Evolutionary conservation across 768 basidiomycete species (phyloP).

Genomic region (Lepiota brunneoincarnata): DNA sequence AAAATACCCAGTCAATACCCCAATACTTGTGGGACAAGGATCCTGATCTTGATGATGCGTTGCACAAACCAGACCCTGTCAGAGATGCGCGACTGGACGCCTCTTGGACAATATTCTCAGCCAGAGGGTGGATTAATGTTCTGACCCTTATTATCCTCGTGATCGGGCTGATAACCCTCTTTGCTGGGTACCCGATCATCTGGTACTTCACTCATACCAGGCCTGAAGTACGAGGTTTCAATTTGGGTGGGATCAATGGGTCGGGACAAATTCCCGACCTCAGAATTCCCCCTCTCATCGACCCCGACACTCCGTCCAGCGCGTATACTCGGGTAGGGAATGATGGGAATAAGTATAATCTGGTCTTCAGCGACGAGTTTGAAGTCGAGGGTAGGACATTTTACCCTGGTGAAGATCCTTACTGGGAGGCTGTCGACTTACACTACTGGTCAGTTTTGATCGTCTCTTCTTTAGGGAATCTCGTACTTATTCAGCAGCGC

Average conservation of each 20-base stretch:
- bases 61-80: slow-evolving; percentile 86
- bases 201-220: slow-evolving; percentile 38
- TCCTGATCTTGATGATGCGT: slow-evolving; percentile 83
- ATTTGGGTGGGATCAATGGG: slow-evolving; percentile 81
- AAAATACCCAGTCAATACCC: slow-evolving; percentile 57
- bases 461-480: background rate
- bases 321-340: slow-evolving; percentile 56
- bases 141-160: slow-evolving; percentile 67
- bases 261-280: slow-evolving; percentile 82
- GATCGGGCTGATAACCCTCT: slow-evolving; percentile 67
- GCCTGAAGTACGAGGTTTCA: slow-evolving; percentile 49
- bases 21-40: slow-evolving; percentile 81
- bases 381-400: slow-evolving; percentile 51
- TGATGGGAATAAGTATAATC: slow-evolving; percentile 73
- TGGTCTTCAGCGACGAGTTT: slow-evolving; percentile 85
- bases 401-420: slow-evolving; percentile 76
- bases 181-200: slow-evolving; percentile 88
- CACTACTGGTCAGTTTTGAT: slow-evolving; percentile 64
- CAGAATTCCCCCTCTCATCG: slow-evolving; percentile 65
- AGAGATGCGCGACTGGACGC: slow-evolving; percentile 41
- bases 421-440: slow-evolving; percentile 79
- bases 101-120: slow-evolving; percentile 69
- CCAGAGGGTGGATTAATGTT: slow-evolving; percentile 79
- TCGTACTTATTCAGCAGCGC: slow-evolving; percentile 7
- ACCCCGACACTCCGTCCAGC: slow-evolving; percentile 62